Conservation (phyloP, 2,329 filamentous ascomycete species). For the Penicillium sp. region DNA sequence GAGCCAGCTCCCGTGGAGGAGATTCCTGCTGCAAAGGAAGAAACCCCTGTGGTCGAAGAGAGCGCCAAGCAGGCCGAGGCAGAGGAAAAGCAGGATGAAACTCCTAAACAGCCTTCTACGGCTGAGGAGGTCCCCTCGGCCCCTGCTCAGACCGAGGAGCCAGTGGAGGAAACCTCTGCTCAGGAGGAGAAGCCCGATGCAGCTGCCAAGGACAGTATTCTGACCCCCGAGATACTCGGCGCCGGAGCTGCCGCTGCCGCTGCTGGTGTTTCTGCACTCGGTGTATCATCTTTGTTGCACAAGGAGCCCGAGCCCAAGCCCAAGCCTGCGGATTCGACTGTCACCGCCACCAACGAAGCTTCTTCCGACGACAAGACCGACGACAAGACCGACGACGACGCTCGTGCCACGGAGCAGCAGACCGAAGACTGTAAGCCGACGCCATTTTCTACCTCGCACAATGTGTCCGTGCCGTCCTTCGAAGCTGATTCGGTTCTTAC, state of each 20-base stretch:
- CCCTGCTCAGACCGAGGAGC: slow-evolving; percentile 1
- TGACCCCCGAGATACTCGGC: slow-evolving; percentile 29
- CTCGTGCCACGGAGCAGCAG: slow-evolving; percentile 20
- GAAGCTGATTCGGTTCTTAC: slow-evolving; percentile 35
- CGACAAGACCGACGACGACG: slow-evolving; percentile 19
- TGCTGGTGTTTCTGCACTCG: slow-evolving; percentile 29
- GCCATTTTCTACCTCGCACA: slow-evolving; percentile 18
- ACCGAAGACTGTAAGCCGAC: slow-evolving; percentile 27
- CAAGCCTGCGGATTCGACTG: slow-evolving; percentile 13
- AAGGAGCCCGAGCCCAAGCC: slow-evolving; percentile 18
- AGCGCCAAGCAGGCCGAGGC: slow-evolving; percentile 5
- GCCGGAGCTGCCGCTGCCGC: slow-evolving; percentile 30
- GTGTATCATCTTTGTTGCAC: slow-evolving; percentile 25
- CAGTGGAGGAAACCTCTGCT: slow-evolving; percentile 10
- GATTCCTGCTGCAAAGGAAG: slow-evolving; percentile 1
- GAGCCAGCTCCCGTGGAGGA: slow-evolving; percentile 7
- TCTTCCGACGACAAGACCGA: slow-evolving; percentile 19
- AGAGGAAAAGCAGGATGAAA: slow-evolving; percentile 12
- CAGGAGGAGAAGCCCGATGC: slow-evolving; percentile 12
- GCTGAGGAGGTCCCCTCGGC: slow-evolving; percentile 12
- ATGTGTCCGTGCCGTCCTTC: slow-evolving; percentile 32
- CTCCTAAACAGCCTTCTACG: slow-evolving; percentile 6
- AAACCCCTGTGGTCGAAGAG: slow-evolving; percentile 4
- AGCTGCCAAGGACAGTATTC: slow-evolving; percentile 20
- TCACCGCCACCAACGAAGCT: not conserved